Percentiles rank a stretch among this genome's conserved stretches.
These are phyloP conservation scores for Alternaria consortialis DNA, from an alignment of 2,329 filamentous ascomycete species.

Conservation along the genomic window DNA sequence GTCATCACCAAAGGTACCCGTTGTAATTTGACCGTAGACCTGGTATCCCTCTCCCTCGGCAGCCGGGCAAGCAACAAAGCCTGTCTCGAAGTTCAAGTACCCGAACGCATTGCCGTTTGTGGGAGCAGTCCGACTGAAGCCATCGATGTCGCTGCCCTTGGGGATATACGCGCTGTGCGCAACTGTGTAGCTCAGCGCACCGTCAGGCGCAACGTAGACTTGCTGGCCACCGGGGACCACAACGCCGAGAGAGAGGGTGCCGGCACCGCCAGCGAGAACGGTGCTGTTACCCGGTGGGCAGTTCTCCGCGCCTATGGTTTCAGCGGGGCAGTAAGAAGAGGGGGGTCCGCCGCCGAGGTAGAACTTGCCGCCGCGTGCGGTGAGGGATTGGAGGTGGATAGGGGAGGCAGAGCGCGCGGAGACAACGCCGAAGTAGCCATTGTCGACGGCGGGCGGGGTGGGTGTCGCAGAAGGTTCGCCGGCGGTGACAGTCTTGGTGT, in stretches of 20 bases:
- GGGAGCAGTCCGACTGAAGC: constrained; percentile 55
- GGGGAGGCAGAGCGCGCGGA: constrained; percentile 57
- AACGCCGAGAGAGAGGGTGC: constrained; percentile 53
- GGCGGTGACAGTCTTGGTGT: constrained; percentile 38
- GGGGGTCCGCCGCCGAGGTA: constrained; percentile 58
- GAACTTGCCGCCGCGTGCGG: constrained; percentile 60
- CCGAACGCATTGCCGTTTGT: constrained; percentile 34
- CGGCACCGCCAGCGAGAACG: constrained; percentile 53
- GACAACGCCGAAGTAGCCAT: constrained; percentile 55
- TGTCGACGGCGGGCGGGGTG: constrained; percentile 8
- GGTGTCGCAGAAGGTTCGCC: neutral
- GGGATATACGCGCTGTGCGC: constrained; percentile 65
- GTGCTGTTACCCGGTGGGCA: constrained; percentile 61
- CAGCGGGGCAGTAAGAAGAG: constrained; percentile 60
- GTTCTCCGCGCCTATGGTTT: constrained; percentile 39
- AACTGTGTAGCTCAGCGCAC: constrained; percentile 64
- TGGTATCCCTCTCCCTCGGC: constrained; percentile 38
- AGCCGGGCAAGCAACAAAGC: constrained; percentile 48
- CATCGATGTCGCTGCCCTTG: constrained; percentile 59
- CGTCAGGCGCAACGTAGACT: constrained; percentile 65
- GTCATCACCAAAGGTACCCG: constrained; percentile 24
- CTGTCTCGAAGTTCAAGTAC: constrained; percentile 38
- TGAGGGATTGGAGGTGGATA: constrained; percentile 59
- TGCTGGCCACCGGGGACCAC: constrained; percentile 70
- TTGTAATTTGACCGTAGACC: constrained; percentile 42